Evolutionary conservation across 805 yeast genomes (phyloP).

Genomic region (Metschnikowia picachoensis): DNA sequence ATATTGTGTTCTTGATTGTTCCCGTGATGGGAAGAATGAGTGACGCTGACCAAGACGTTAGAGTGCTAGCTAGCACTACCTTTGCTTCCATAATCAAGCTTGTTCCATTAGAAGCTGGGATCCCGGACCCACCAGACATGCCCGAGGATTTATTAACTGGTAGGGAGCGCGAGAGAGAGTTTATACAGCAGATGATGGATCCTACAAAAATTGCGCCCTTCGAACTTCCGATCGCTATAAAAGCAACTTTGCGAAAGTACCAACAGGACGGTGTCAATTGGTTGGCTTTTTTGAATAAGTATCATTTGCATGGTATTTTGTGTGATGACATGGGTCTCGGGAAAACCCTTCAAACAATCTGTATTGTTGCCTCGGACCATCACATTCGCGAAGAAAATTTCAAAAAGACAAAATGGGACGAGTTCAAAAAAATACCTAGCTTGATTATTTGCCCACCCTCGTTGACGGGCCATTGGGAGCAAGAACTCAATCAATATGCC

Average conservation of each 20-base stretch:
- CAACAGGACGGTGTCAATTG: slow-evolving; percentile 99
- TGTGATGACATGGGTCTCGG: slow-evolving; percentile 99
- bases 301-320: slow-evolving; percentile 92
- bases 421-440: slow-evolving; percentile 74
- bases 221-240: slow-evolving; percentile 83
- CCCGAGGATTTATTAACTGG: slow-evolving; percentile 80
- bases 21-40: slow-evolving; percentile 98
- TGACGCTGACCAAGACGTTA: slow-evolving; percentile 84
- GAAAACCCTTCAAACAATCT: slow-evolving; percentile 93
- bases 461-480: slow-evolving; percentile 98
- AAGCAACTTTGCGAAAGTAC: slow-evolving; percentile 88
- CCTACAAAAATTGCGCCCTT: slow-evolving; percentile 86
- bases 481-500: slow-evolving; percentile 84
- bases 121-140: slow-evolving; percentile 90
- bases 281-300: slow-evolving; percentile 92
- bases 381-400: slow-evolving; percentile 74
- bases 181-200: slow-evolving; percentile 97
- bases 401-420: slow-evolving; percentile 54
- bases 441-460: slow-evolving; percentile 95
- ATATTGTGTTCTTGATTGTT: slow-evolving; percentile 90
- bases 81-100: slow-evolving; percentile 93
- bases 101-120: slow-evolving; percentile 96
- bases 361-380: slow-evolving; percentile 96
- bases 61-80: slow-evolving; percentile 88
- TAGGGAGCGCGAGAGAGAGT: slow-evolving; percentile 90